Evolutionary conservation across 192 early-diverging fungal genomes (phyloP), one percentile per base, ranked within the genome.

Genomic region (Borealophlyctis nickersoniae): DNA sequence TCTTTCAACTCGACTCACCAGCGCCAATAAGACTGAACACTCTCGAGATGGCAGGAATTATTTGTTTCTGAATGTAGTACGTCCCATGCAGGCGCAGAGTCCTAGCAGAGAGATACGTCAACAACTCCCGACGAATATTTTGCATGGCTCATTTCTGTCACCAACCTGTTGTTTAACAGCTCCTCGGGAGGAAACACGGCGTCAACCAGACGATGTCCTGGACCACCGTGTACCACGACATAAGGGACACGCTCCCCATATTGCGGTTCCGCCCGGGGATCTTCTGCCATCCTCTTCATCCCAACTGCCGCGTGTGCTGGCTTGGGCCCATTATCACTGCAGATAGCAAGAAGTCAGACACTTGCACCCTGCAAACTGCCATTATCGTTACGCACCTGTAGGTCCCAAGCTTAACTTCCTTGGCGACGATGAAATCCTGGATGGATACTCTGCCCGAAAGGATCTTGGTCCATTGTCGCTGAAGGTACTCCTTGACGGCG

Each of bases 191-290:
- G 58, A 14, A 93, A 80, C 7, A 88, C 85, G 23, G 86, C 85
- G 62, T 94, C 92, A 11, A 81, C 83, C 11, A 95, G 70, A 32
- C 88, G 79, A 5, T 79, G 75, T 11, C 81, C 76, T 0, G 83
- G 82, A n/a, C 85, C 86, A 22, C 82, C 77, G 59, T 89, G 71
- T 0, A 90, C 84, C 1, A 98, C 89, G 0, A 96, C 82, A 60
- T 90, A 96, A 0, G 95, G 93, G 23, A 96, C 88, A 11, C 95
- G 81, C 66, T 96, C 92, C 2, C 89, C 90, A 63, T 92, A 85
- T 58, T 92, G 86, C 1, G 94, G 93, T 69, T 88, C 92, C 0
- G 88, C 73, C 0, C 89, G 72, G n/a, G 76, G 79, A 70, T 94
- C 90, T 7, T 66, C 39, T 35, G 77, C 68, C 85, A 94, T 92